These are phyloP conservation scores for Acer campestre DNA, from an alignment of 345 rosid species.

Conservation along the genomic window DNA sequence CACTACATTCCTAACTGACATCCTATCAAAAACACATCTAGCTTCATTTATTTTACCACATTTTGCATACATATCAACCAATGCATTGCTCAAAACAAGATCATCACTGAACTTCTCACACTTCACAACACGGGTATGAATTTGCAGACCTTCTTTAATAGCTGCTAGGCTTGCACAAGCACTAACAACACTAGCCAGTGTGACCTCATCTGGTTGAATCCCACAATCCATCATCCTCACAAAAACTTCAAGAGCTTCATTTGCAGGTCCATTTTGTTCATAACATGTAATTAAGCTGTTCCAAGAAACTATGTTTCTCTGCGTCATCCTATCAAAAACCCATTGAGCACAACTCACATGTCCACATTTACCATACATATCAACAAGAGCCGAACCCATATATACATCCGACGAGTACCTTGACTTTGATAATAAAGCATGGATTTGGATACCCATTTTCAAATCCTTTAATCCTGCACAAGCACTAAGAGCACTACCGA, in stretches of 20 bases:
- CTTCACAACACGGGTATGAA: constrained; percentile 64
- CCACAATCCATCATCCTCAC: constrained; percentile 55
- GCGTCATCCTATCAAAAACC: constrained; percentile 63
- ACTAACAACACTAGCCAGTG: constrained; percentile 78
- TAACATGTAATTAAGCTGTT: constrained; percentile 85
- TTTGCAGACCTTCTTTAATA: constrained; percentile 59
- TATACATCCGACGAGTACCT: constrained; percentile 48
- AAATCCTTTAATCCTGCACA: constrained; percentile 57
- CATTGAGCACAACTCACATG: constrained; percentile 49
- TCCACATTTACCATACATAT: constrained; percentile 84
- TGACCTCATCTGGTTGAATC: constrained; percentile 71
- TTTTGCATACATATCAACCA: constrained; percentile 87
- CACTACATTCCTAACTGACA: constrained; percentile 60
- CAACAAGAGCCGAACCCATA: constrained; percentile 83
- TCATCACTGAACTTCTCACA: constrained; percentile 60
- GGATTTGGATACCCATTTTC: constrained; percentile 64
- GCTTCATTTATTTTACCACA: constrained; percentile 61
- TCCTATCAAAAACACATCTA: constrained; percentile 64
- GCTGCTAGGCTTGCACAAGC: constrained; percentile 79
- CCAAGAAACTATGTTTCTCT: constrained; percentile 79
- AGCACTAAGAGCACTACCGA: constrained; percentile 72
- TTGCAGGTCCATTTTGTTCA: constrained; percentile 83
- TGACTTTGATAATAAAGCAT: constrained; percentile 62
- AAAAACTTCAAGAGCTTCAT: constrained; percentile 63
- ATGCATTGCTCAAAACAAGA: constrained; percentile 68